A percentile compares a stretch with the other conserved stretches of the same genome.
Conservation (phyloP, 805 yeast genomes). For the Torulaspora delbrueckii region DNA sequence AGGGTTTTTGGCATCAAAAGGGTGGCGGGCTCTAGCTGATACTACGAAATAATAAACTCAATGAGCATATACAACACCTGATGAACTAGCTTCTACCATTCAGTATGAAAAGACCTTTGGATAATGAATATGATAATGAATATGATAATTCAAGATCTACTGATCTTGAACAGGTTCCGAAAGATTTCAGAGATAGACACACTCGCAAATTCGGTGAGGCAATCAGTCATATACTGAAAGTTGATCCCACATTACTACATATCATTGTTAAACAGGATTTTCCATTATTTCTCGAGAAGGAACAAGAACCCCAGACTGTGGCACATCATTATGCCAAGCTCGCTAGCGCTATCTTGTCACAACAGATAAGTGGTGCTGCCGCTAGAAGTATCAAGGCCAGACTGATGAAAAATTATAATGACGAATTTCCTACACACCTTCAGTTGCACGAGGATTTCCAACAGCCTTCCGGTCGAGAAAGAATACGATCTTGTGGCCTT, state of each 20-base stretch:
- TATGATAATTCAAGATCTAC: not conserved
- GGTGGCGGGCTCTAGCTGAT: not conserved
- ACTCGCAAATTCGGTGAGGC: conserved; percentile 36
- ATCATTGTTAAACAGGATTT: conserved; percentile 29
- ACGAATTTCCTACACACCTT: conserved; percentile 49
- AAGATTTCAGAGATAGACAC: conserved; percentile 28
- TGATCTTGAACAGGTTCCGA: conserved; percentile 18
- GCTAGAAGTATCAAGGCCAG: conserved; percentile 58
- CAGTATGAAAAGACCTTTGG: conserved; percentile 11
- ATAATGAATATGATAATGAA: conserved; percentile 1
- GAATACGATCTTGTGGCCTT: conserved; percentile 60
- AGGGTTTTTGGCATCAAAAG: not conserved
- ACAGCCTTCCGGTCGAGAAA: conserved; percentile 37
- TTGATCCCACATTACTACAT: conserved; percentile 38
- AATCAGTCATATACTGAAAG: conserved; percentile 29
- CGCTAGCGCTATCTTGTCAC: conserved; percentile 53
- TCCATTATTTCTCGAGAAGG: conserved; percentile 23
- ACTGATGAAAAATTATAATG: conserved; percentile 39
- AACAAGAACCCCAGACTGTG: conserved; percentile 11
- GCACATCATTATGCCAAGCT: conserved; percentile 41
- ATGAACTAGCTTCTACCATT: not conserved
- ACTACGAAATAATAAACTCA: not conserved
- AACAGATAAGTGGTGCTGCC: conserved; percentile 77
- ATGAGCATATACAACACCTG: not conserved
- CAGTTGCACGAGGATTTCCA: conserved; percentile 37